Evolutionary conservation across 2,329 filamentous ascomycete species (phyloP).

Genomic region (Whalleya microplaca): DNA sequence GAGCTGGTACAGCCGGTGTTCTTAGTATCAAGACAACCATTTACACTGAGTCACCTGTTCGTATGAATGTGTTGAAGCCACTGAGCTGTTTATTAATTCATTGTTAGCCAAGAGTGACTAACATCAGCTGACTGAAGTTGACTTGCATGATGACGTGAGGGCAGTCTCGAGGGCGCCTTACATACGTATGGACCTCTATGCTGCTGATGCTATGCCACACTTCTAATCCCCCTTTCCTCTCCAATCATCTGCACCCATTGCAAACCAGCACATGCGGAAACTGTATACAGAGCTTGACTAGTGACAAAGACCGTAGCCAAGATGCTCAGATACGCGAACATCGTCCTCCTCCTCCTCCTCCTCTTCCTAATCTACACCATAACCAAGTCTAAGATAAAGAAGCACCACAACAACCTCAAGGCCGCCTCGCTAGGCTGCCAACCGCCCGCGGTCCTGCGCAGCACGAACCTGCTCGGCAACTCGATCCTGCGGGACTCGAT

Average conservation of each 20-base stretch:
- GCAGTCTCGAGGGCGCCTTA: neutral
- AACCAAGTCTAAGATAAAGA: slow-evolving; percentile 29
- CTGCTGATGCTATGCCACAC: neutral
- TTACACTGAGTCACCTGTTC: too few species aligned
- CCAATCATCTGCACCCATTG: neutral
- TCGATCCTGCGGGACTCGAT: slow-evolving; percentile 38
- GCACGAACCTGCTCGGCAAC: slow-evolving; percentile 38
- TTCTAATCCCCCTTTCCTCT: neutral
- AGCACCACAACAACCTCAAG: slow-evolving; percentile 33
- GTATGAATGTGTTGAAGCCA: too few species aligned
- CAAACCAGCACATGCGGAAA: neutral
- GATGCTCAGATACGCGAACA: slow-evolving; percentile 23
- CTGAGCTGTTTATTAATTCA: neutral
- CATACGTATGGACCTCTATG: too few species aligned
- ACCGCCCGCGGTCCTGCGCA: slow-evolving; percentile 35
- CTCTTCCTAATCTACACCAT: slow-evolving; percentile 30
- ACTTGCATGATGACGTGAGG: neutral
- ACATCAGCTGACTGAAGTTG: neutral
- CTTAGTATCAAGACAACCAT: neutral
- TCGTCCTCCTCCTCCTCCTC: slow-evolving; percentile 13
- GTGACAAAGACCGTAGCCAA: neutral
- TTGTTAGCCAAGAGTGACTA: neutral
- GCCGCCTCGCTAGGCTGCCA: slow-evolving; percentile 35
- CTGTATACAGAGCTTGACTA: neutral
- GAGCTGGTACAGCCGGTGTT: neutral